Conservation (phyloP, 768 basidiomycete species). For the Rhodotorula kratochvilovae region DNA sequence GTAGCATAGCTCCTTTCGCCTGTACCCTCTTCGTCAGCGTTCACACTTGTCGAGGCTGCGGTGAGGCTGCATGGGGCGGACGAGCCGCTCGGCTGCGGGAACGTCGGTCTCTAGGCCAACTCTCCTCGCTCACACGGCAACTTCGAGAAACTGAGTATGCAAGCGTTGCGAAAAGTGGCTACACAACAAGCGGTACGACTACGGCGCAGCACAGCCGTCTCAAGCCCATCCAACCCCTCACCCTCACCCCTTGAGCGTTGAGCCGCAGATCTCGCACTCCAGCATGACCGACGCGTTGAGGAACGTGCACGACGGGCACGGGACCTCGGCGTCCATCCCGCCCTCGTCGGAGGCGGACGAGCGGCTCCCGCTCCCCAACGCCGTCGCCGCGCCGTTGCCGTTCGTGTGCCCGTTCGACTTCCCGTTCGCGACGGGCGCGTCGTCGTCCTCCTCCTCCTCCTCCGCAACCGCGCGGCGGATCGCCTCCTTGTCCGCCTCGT, state of each 20-base stretch:
- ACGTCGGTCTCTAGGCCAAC: no score
- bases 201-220: background rate
- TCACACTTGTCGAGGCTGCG: no score
- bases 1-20: background rate
- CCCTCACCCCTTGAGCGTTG: background rate
- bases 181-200: background rate
- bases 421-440: background rate
- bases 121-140: no score
- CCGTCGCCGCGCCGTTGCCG: background rate
- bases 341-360: background rate
- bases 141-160: no score
- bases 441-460: background rate
- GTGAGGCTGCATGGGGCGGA: no score
- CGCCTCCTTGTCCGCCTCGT: background rate
- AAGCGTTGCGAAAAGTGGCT: background rate
- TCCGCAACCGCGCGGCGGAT: background rate
- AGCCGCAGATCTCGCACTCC: conserved; percentile 24
- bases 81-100: no score
- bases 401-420: background rate
- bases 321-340: background rate
- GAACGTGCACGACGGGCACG: conserved; percentile 30
- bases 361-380: background rate
- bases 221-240: no score
- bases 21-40: no score
- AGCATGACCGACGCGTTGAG: conserved; percentile 10